Base-by-base conservation (phyloP, 495 filamentous ascomycete genomes). In the Tetracladium setigerum region DNA sequence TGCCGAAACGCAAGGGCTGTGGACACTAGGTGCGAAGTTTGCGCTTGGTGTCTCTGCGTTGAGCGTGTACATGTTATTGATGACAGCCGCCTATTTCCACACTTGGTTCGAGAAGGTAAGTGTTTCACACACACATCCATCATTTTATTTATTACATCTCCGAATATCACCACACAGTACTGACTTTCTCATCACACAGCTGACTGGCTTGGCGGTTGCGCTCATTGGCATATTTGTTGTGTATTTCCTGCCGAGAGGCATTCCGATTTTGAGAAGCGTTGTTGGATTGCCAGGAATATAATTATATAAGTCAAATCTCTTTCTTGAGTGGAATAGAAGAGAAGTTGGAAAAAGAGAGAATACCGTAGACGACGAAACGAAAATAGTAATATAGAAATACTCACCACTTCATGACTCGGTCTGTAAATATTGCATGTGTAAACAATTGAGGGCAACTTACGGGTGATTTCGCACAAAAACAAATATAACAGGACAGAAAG, bases 1-100 rank as follows among this genome's bases (percentile, higher is more conserved):
- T 5, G n/a, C 36, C 19, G 46, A 55, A 30, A 45, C 31, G 12
- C 45, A 50, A 18, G 62, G 63, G 19, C 50, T 54, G 49, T 58
- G 69, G 45, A 68, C 70, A 5, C 46, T 67, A 6, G 71, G 67
- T 1, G 67, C 69, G 22, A 76, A 57, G 54, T 61, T 69, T 13
- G 72, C 69, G 8, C 53, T 78, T 60, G 76, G 57, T 36, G 60
- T 79, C 53, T 59, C 82, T 55, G 79, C 66, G 5, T 54, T 95
- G 58, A 83, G 79, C 49, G 82, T 78, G 76, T 96, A 89, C 85
- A 97, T 97, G 91, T 63, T 96, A 64, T 71, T 96, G 40, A 98
- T 98, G 92, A 98, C 92, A 35, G 88, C 90, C 10, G 84, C 89
- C 37, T 96, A 89, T 70, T 98, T 98, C 49, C 92, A 98, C 63